Evolutionary conservation across 176 grass and related monocot species (phyloP).

Genomic region (Zizania latifolia): DNA sequence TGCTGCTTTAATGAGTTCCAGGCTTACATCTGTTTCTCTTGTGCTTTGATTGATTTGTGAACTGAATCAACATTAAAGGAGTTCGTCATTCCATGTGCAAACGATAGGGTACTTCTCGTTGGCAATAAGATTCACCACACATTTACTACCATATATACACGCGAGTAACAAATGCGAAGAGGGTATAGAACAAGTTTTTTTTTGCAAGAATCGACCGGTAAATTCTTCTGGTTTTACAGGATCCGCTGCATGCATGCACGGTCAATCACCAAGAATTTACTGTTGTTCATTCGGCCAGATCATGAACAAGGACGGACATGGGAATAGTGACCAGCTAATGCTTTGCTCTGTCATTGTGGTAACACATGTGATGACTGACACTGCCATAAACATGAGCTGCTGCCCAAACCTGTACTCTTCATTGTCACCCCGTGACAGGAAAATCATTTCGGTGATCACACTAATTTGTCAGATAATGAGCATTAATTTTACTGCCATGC

Average conservation of each 20-base stretch:
- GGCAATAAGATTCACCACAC: background rate
- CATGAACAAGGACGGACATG: background rate
- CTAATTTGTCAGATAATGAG: too few relatives aligned
- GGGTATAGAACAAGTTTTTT: background rate
- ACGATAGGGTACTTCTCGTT: background rate
- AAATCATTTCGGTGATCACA: background rate
- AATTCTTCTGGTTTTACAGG: background rate
- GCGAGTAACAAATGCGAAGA: background rate
- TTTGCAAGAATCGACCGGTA: background rate
- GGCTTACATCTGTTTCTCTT: background rate
- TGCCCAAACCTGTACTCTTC: background rate
- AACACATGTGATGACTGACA: background rate
- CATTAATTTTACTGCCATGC: too few relatives aligned
- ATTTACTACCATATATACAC: conserved; percentile 8
- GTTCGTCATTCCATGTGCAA: background rate
- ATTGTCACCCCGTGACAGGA: background rate
- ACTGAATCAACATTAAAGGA: background rate
- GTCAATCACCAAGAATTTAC: conserved; percentile 16
- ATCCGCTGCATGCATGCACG: conserved; percentile 23
- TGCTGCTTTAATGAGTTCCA: background rate
- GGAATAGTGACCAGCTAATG: background rate
- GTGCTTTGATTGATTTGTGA: background rate
- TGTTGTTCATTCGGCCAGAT: background rate
- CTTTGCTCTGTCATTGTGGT: background rate
- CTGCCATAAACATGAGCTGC: conserved; percentile 1